These are phyloP conservation scores for Pisolithus sp. DNA, from an alignment of 768 basidiomycete species.

Conservation along the genomic window DNA sequence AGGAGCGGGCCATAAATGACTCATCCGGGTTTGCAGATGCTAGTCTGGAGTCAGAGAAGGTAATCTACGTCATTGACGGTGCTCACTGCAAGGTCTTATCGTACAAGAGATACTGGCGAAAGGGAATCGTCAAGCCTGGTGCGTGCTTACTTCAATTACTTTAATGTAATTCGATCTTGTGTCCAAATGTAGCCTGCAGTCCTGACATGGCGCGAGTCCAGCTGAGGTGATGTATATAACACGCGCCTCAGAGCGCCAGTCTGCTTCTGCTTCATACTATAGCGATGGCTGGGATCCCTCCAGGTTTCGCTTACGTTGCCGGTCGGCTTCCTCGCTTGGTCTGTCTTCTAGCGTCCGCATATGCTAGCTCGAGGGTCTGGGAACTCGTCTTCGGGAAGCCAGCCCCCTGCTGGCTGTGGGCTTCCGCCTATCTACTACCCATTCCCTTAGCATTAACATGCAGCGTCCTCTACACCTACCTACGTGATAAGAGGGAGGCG, in stretches of 20 bases:
- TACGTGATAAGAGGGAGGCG: constrained; percentile 29
- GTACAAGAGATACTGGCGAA: too few species aligned
- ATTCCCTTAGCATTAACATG: constrained; percentile 17
- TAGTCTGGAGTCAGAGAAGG: too few species aligned
- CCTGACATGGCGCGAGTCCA: too few species aligned
- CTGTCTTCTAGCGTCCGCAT: constrained; percentile 11
- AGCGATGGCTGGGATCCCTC: constrained; percentile 26
- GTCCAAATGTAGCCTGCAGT: too few species aligned
- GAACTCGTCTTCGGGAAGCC: constrained; percentile 3
- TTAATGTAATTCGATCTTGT: too few species aligned
- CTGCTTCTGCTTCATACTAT: not conserved
- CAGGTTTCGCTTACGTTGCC: constrained; percentile 25
- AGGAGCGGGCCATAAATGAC: too few species aligned
- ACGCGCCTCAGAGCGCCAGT: not conserved
- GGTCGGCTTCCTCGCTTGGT: constrained; percentile 19
- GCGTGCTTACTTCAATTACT: too few species aligned
- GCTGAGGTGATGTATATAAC: too few species aligned
- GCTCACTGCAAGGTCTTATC: too few species aligned
- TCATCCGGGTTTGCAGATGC: too few species aligned
- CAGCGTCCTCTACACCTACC: constrained; percentile 37
- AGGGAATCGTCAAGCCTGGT: too few species aligned
- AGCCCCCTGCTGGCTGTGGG: constrained; percentile 12
- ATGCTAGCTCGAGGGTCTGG: constrained; percentile 11
- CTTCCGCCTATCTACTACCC: constrained; percentile 14
- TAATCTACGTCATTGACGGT: too few species aligned